Conservation (phyloP, 2,329 filamentous ascomycete species). For the Alternaria sp. region DNA sequence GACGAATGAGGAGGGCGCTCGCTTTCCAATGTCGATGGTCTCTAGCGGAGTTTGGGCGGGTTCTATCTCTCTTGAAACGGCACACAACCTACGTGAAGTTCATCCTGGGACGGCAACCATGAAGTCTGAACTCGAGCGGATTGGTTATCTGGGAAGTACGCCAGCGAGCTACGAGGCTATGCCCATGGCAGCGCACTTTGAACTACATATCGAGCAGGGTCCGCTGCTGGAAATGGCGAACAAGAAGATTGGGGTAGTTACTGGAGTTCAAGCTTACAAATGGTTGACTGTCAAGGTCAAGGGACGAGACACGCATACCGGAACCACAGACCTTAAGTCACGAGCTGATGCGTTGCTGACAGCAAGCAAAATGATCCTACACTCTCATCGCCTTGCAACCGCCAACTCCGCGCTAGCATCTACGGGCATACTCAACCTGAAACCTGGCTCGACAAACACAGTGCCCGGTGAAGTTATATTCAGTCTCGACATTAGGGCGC, state of each 20-base stretch:
- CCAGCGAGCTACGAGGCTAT: slow-evolving; percentile 66
- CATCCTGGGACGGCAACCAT: slow-evolving; percentile 68
- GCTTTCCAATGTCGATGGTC: slow-evolving; percentile 79
- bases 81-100: slow-evolving; percentile 70
- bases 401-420: slow-evolving; percentile 69
- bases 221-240: slow-evolving; percentile 72
- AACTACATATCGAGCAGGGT: slow-evolving; percentile 86
- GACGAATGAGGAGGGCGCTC: slow-evolving; percentile 84
- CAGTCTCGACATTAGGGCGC: slow-evolving; percentile 71
- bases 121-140: slow-evolving; percentile 73
- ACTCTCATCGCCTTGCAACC: slow-evolving; percentile 69
- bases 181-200: slow-evolving; percentile 79
- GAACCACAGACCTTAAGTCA: slow-evolving; percentile 73
- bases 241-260: slow-evolving; percentile 73
- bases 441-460: slow-evolving; percentile 76
- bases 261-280: slow-evolving; percentile 76
- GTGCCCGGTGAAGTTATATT: slow-evolving; percentile 74
- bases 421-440: slow-evolving; percentile 73
- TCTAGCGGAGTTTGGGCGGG: slow-evolving; percentile 80
- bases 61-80: slow-evolving; percentile 66
- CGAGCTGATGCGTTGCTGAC: slow-evolving; percentile 74
- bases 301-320: slow-evolving; percentile 76
- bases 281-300: slow-evolving; percentile 74
- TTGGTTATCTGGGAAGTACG: slow-evolving; percentile 71
- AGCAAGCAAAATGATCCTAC: slow-evolving; percentile 72